Conservation (phyloP, 495 filamentous ascomycete genomes). For the Tuber microsphaerosporum region DNA sequence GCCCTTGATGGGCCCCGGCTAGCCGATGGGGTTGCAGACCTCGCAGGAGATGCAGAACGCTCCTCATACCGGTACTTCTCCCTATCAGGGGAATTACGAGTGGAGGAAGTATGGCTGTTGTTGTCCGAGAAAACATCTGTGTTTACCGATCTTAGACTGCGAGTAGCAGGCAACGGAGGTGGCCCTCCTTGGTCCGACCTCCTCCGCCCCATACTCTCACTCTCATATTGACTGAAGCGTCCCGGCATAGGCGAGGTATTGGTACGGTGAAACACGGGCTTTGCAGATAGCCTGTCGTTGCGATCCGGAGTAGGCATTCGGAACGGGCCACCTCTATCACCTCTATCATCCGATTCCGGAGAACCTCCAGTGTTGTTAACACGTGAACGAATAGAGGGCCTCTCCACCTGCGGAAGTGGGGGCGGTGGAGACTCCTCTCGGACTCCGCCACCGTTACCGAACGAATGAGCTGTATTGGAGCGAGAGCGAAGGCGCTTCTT, state of each 20-base stretch:
- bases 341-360: constrained; percentile 22
- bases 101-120: constrained; percentile 28
- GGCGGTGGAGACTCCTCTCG: constrained; percentile 53
- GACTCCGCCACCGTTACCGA: constrained; percentile 53
- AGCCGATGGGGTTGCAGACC: constrained; percentile 12
- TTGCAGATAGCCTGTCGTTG: constrained; percentile 21
- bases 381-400: constrained; percentile 37
- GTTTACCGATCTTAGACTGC: constrained; percentile 27
- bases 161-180: constrained; percentile 31
- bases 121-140: constrained; percentile 31
- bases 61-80: constrained; percentile 32
- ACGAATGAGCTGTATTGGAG: constrained; percentile 58
- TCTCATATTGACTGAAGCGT: constrained; percentile 25
- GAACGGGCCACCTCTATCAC: constrained; percentile 25
- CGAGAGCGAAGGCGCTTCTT: constrained; percentile 49
- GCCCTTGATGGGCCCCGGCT: constrained; percentile 12
- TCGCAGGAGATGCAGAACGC: constrained; percentile 28
- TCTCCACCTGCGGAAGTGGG: constrained; percentile 43
- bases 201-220: constrained; percentile 35
- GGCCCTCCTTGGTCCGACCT: constrained; percentile 35
- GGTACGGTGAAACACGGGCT: constrained; percentile 35
- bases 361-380: constrained; percentile 30
- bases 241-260: constrained; percentile 33
- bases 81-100: constrained; percentile 25
- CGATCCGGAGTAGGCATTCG: constrained; percentile 37